These are phyloP conservation scores for Pulveroboletus sp. DNA, from an alignment of 768 basidiomycete species.

Conservation along the genomic window DNA sequence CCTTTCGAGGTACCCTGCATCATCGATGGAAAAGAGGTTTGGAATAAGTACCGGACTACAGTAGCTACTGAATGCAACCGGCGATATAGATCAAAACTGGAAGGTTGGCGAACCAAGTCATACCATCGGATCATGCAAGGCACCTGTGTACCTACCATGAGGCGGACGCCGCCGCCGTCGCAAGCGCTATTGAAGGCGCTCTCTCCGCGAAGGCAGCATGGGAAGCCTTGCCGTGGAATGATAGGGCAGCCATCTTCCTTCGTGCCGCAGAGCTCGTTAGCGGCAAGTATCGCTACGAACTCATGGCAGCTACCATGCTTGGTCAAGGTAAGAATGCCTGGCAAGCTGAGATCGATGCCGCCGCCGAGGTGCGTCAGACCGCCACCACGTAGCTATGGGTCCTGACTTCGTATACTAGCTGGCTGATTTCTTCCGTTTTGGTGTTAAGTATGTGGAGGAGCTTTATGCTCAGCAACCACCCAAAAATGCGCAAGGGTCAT, in stretches of 20 bases:
- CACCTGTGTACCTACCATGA: constrained; percentile 87
- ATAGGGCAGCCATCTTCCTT: constrained; percentile 96
- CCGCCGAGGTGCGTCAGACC: constrained; percentile 73
- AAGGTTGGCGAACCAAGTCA: constrained; percentile 70
- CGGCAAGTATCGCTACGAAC: constrained; percentile 93
- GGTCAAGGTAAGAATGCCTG: constrained; percentile 99
- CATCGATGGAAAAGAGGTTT: constrained; percentile 83
- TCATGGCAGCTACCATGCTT: constrained; percentile 95
- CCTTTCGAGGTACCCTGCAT: constrained; percentile 94
- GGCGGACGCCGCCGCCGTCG: constrained; percentile 74
- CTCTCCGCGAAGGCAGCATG: constrained; percentile 83
- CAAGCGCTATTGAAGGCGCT: constrained; percentile 81
- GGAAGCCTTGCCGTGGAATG: constrained; percentile 96
- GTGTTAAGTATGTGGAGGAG: constrained; percentile 95
- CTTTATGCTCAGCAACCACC: constrained; percentile 88
- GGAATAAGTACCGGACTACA: constrained; percentile 21
- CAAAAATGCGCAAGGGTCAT: constrained; percentile 80
- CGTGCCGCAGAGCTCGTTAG: constrained; percentile 96
- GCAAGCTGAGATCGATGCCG: constrained; percentile 99
- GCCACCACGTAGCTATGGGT: neutral
- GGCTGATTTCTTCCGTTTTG: constrained; percentile 92
- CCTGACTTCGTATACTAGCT: constrained; percentile 43
- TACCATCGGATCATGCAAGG: constrained; percentile 83
- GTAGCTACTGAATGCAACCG: constrained; percentile 1
- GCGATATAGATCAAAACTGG: constrained; percentile 71